Evolutionary conservation across 1,284 basidiomycete species (phyloP).

Genomic region (Leccinum pseudoinsigne): DNA sequence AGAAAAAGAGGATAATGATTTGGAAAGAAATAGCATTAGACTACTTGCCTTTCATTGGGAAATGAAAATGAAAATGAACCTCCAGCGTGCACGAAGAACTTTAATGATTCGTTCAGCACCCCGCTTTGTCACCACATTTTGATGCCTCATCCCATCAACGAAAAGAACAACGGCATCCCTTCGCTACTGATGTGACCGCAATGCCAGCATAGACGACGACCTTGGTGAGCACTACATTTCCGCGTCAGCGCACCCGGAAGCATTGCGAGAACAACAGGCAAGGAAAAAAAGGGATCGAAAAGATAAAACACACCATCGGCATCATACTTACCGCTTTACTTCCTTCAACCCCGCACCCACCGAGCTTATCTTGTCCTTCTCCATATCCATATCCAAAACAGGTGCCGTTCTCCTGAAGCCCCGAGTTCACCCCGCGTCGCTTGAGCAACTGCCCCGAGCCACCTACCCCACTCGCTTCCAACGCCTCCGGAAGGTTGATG

Average conservation of each 20-base stretch:
- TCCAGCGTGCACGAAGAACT: background rate
- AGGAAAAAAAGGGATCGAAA: background rate
- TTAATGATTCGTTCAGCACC: background rate
- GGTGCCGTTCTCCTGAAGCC: slow-evolving; percentile 6
- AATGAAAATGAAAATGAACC: background rate
- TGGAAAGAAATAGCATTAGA: background rate
- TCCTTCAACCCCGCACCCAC: slow-evolving; percentile 32
- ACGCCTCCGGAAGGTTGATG: slow-evolving; percentile 66
- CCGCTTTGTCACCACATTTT: slow-evolving; percentile 22
- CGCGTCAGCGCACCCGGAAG: background rate
- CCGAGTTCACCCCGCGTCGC: slow-evolving; percentile 18
- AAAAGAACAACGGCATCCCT: slow-evolving; percentile 67
- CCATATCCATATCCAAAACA: slow-evolving; percentile 5
- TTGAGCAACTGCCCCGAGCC: slow-evolving; percentile 25
- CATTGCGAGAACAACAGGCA: background rate
- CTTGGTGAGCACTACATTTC: slow-evolving; percentile 77
- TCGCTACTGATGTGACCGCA: slow-evolving; percentile 62
- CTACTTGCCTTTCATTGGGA: background rate
- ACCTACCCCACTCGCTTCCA: slow-evolving; percentile 36
- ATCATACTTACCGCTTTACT: slow-evolving; percentile 64
- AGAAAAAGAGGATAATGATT: background rate
- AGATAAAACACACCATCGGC: slow-evolving; percentile 71
- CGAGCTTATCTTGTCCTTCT: slow-evolving; percentile 25
- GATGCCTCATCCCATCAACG: slow-evolving; percentile 68
- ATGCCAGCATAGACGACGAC: slow-evolving; percentile 91